These are phyloP conservation scores for Colletotrichum chrysophilum DNA, from an alignment of 2,329 filamentous ascomycete genomes.

Conservation along the genomic window DNA sequence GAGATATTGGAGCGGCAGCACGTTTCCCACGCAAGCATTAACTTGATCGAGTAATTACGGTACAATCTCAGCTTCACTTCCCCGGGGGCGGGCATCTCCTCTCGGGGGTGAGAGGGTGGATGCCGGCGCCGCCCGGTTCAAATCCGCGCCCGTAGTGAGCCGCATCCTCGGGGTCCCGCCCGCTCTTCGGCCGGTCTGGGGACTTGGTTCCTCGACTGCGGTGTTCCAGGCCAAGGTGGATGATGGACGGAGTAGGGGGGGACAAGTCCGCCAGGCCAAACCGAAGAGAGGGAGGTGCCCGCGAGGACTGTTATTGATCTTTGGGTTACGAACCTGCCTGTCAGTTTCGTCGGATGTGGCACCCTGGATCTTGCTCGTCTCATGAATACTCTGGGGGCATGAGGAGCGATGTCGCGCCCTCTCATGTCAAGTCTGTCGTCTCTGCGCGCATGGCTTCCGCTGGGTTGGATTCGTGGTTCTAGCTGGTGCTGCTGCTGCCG, in stretches of 20 bases:
- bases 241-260: too few species aligned
- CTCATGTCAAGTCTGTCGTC: background rate
- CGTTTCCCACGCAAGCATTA: constrained; percentile 99
- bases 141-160: constrained; percentile 89
- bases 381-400: background rate
- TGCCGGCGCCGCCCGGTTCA: constrained; percentile 46
- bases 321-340: constrained; percentile 44
- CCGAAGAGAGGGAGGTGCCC: background rate
- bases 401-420: background rate
- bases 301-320: constrained; percentile 34
- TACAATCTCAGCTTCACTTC: constrained; percentile 89
- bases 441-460: constrained; percentile 28
- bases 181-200: background rate
- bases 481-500: background rate
- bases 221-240: background rate
- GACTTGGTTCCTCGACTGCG: background rate
- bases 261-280: background rate
- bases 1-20: constrained; percentile 79
- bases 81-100: constrained; percentile 45
- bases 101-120: constrained; percentile 53
- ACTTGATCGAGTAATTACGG: constrained; percentile 97
- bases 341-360: constrained; percentile 17
- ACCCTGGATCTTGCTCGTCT: constrained; percentile 20
- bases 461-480: background rate
- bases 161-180: constrained; percentile 47